phyloP scores from a whole-genome alignment of 2,329 filamentous ascomycete genomes.

The Claviceps humidiphila region DNA sequence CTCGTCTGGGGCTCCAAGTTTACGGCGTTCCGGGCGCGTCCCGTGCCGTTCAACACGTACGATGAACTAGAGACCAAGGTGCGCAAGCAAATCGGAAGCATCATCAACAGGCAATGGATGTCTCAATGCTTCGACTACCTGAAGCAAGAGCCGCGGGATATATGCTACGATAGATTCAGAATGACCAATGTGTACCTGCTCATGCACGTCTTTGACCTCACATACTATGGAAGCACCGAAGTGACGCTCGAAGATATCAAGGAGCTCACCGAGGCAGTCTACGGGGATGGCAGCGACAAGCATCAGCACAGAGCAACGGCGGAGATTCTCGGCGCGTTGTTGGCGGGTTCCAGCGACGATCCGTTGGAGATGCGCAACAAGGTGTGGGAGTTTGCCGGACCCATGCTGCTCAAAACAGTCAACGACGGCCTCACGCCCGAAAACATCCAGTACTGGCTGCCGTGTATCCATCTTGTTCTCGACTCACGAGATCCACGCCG shows the following conservation, averaged over 20 bases:
- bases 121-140: conserved; percentile 79
- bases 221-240: conserved; percentile 64
- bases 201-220: conserved; percentile 79
- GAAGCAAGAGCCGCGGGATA: conserved; percentile 88
- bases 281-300: conserved; percentile 88
- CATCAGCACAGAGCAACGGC: conserved; percentile 93
- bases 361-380: conserved; percentile 57
- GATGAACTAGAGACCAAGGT: conserved; percentile 66
- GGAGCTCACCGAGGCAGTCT: conserved; percentile 62
- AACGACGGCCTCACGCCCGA: conserved; percentile 89
- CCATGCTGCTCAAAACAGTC: conserved; percentile 74
- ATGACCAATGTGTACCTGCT: conserved; percentile 79
- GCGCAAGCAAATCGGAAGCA: conserved; percentile 64
- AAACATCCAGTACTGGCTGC: conserved; percentile 89
- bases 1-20: conserved; percentile 87
- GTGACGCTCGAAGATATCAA: conserved; percentile 82
- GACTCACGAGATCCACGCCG: conserved; percentile 83
- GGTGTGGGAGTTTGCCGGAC: conserved; percentile 83
- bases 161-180: conserved; percentile 70
- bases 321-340: conserved; percentile 78
- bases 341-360: conserved; percentile 70
- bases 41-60: conserved; percentile 54
- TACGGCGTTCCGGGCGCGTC: conserved; percentile 62
- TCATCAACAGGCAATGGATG: conserved; percentile 77
- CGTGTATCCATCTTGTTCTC: conserved; percentile 78